A percentile compares a stretch with the other conserved stretches of the same genome.
Evolutionary conservation across 768 basidiomycete species (phyloP).

Genomic region (Kwoniella shandongensis): DNA sequence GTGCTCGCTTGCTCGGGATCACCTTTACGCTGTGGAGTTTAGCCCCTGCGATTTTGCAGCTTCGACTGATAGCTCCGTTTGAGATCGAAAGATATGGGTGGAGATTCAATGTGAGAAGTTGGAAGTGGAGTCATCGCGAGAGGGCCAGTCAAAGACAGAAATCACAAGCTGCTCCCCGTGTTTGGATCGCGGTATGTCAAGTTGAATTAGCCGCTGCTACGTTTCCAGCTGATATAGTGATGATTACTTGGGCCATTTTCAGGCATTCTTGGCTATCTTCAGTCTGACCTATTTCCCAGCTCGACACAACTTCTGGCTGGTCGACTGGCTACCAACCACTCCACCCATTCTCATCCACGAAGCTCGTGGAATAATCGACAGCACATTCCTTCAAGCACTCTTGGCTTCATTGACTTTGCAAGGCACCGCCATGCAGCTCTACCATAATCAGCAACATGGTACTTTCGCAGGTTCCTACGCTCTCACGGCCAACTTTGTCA

Average conservation of each 20-base stretch:
- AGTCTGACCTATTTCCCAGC: slow-evolving; percentile 11
- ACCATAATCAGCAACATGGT: slow-evolving; percentile 14
- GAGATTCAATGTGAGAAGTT: slow-evolving; percentile 4
- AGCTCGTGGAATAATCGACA: too few relatives aligned
- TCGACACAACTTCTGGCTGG: background rate
- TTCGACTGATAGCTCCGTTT: slow-evolving; percentile 7
- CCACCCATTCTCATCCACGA: background rate
- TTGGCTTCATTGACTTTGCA: slow-evolving; percentile 4
- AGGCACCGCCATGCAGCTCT: slow-evolving; percentile 1
- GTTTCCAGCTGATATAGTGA: background rate
- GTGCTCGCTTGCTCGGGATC: background rate
- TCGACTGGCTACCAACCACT: slow-evolving; percentile 6
- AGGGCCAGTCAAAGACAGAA: slow-evolving; percentile 13
- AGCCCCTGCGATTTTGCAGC: slow-evolving; percentile 1
- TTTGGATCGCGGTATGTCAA: slow-evolving; percentile 13
- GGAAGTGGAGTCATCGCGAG: slow-evolving; percentile 11
- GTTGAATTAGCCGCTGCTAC: background rate
- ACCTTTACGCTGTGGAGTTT: slow-evolving; percentile 1
- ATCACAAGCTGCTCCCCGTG: background rate
- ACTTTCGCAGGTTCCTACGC: slow-evolving; percentile 25
- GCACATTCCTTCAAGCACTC: background rate
- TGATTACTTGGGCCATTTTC: background rate
- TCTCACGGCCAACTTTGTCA: slow-evolving; percentile 11
- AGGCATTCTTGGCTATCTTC: slow-evolving; percentile 10
- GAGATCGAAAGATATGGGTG: slow-evolving; percentile 8